Base-by-base conservation (phyloP, 2,329 filamentous ascomycete genomes). In the Xylaria sp. region DNA sequence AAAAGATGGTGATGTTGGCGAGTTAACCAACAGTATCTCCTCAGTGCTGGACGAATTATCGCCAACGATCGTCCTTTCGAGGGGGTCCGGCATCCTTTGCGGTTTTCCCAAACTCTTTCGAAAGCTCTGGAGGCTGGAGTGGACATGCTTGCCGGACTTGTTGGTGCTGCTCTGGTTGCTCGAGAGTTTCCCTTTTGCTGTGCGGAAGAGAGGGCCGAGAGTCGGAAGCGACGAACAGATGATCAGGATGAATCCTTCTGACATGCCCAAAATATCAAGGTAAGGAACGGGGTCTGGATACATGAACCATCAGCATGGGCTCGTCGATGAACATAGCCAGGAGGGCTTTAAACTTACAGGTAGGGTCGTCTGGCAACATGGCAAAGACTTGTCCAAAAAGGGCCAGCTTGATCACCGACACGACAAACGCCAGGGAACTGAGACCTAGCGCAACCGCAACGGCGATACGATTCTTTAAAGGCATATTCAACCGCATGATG, bases 401-500 rank as follows among this genome's bases (percentile, higher is more conserved):
- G 24, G 61, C 43, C 45, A 69, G 51, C 44, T 69, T 69, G 42
- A 68, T 64, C 11, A 69, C 57, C 5, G 67, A 69, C 11, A 63
- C 64, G 2, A 66, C 59, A 24, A 63, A 68, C 7, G 66, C 67
- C 1, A 68, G 50, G 8, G 56, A 52, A 34, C 66, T 63, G 3
- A 69, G 54, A 39, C 66, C 63, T 21, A 69, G 47, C 16, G 66
- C 64, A 7, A 48, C 22, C 7, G 65, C 59, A 37, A 67, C 63
- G 2, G 62, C 57, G 5, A 70, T 34, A 19, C 67, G 65, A 18
- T 22, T 53, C 44, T 57, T 66, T 9, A 69, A 48, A 19, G 65
- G 64, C 66, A 70, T 70, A 42, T 67, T 67, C 13, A 69, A 45
- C 18, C 66, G 62, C 67, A 70, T 70, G n/a, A 70, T 53, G 19